Conservation (phyloP, 768 basidiomycete species). For the Psilocybe cubensis region DNA sequence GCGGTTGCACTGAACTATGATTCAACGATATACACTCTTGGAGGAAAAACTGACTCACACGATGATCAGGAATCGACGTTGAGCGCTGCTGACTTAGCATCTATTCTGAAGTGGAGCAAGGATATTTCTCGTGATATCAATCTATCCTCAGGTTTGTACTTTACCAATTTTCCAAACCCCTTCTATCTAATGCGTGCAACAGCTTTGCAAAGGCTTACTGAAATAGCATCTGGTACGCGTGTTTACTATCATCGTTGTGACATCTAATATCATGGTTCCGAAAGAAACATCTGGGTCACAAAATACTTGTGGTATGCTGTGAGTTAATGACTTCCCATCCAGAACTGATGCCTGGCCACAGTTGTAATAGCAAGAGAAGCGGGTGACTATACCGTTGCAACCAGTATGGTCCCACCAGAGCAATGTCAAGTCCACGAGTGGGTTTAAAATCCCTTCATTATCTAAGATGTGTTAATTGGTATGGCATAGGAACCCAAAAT, state of each 20-base stretch:
- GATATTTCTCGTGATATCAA: slow-evolving; percentile 78
- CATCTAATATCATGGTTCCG: slow-evolving; percentile 9
- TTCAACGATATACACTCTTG: slow-evolving; percentile 28
- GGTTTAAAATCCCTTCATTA: slow-evolving; percentile 24
- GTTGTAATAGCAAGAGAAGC: slow-evolving; percentile 72
- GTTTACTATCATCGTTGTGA: background rate
- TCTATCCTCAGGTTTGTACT: slow-evolving; percentile 55
- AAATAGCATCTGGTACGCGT: slow-evolving; percentile 64
- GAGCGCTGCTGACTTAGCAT: slow-evolving; percentile 62
- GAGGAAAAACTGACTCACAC: slow-evolving; percentile 35
- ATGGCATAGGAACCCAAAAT: slow-evolving; percentile 54
- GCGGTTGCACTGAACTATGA: slow-evolving; percentile 30
- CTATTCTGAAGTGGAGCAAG: slow-evolving; percentile 76
- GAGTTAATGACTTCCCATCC: background rate
- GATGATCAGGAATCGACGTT: slow-evolving; percentile 63
- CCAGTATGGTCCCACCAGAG: slow-evolving; percentile 62
- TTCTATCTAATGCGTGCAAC: background rate
- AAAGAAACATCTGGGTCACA: slow-evolving; percentile 69
- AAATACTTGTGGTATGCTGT: slow-evolving; percentile 54
- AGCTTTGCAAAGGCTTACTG: slow-evolving; percentile 71
- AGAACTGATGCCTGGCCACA: slow-evolving; percentile 15
- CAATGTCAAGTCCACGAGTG: slow-evolving; percentile 73
- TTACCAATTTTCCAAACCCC: background rate
- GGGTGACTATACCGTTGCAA: slow-evolving; percentile 73
- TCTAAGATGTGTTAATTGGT: background rate